Evolutionary conservation across 2,329 filamentous ascomycete genomes (phyloP).

Genomic region (Aspergillus ochraceoroseus): DNA sequence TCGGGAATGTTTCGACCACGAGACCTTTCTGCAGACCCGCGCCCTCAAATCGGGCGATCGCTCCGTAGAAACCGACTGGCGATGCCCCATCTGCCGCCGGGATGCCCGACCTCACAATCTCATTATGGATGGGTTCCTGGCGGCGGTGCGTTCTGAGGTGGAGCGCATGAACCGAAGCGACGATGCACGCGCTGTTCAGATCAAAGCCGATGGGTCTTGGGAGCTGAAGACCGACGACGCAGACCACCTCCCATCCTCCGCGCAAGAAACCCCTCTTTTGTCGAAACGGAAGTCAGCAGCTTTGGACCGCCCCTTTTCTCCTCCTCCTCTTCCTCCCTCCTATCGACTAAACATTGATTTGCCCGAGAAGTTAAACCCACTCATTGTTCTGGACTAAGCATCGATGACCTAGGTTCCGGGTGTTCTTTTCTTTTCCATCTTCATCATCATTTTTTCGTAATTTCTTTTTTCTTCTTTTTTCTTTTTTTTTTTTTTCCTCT

Average conservation of each 20-base stretch:
- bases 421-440: not conserved
- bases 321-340: conserved; percentile 3
- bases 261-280: not conserved
- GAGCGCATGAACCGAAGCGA: conserved; percentile 46
- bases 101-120: conserved; percentile 73
- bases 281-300: conserved; percentile 19
- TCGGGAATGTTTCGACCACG: conserved; percentile 83
- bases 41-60: conserved; percentile 44
- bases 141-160: conserved; percentile 56
- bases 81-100: conserved; percentile 72
- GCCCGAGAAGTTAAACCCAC: too few relatives aligned
- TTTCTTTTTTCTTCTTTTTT: conserved; percentile 3
- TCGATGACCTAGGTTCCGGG: conserved; percentile 6
- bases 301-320: conserved; percentile 4
- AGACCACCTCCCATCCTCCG: conserved; percentile 16
- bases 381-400: conserved; percentile 26
- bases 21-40: conserved; percentile 70
- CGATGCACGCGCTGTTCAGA: conserved; percentile 56
- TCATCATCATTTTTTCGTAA: not conserved
- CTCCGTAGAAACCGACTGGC: conserved; percentile 58
- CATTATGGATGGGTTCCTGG: conserved; percentile 68
- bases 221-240: conserved; percentile 44
- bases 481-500: conserved; percentile 2
- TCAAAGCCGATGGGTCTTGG: conserved; percentile 64
- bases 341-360: conserved; percentile 18